Base-by-base conservation (phyloP, 805 yeast genomes). In the Clavispora asparagi region DNA sequence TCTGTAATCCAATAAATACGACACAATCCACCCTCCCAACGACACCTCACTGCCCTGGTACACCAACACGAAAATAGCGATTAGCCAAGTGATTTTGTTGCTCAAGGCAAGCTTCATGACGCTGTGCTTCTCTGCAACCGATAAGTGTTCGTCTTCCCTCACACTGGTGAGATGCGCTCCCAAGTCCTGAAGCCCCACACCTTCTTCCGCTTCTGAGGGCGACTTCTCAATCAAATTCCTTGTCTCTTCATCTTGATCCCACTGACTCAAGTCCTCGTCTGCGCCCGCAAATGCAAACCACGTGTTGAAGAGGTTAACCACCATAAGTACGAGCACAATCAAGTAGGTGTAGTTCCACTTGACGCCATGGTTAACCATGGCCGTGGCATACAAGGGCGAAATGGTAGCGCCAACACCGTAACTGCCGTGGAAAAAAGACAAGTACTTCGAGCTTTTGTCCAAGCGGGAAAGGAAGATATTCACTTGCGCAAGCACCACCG, bases 401-500 rank as follows among this genome's bases (percentile, higher is more conserved):
- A 63, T 40, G 51, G 65, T 44, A 39, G 62, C 55, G 7, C 63
- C 63, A n/a, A 56, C 16, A 6, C 64, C 64, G 47, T 60, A 60
- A 12, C 50, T 42, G 12, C 60, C 64, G 39, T 59, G 63, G 46
- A 55, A 58, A 14, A 48, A 45, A 4, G 58, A 54, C 16, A 60
- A 44, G 25, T 54, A 54, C 31, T 46, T 50, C 12, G 63, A 54
- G 30, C 53, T 49, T 23, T 59, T 58, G 12, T 57, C 56, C 41
- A 60, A 45, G n/a, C 54, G 52, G 38, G 56, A 45, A 23, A 60
- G 47, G 38, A 60, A 59, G 13, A 60, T 54, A 38, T 60, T 61
- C 39, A 52, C 41, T 30, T 55, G 61, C 1, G 61, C 49, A 29
- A 60, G 49, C 28, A 55, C 56, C 7, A 56, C 46, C 11, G 59